phyloP scores from a whole-genome alignment of 768 basidiomycete genomes.

The Lepiota subincarnata region DNA sequence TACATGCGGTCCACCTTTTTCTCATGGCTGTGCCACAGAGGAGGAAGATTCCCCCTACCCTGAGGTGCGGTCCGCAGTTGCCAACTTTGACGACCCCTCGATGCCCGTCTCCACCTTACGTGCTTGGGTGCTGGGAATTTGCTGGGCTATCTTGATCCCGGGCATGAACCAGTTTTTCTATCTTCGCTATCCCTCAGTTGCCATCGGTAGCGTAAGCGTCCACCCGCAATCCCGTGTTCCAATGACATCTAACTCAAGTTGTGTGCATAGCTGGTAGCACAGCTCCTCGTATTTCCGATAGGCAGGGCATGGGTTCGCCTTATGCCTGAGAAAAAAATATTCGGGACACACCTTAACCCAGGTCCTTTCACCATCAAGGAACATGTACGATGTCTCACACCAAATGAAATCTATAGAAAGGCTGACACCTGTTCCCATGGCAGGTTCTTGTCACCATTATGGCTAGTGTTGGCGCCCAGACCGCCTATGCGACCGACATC shows the following conservation, averaged over 20 bases:
- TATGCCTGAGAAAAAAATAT: conserved; percentile 47
- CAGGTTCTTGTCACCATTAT: conserved; percentile 68
- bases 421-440: conserved; percentile 8
- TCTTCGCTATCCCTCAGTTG: conserved; percentile 65
- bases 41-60: conserved; percentile 82
- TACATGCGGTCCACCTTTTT: conserved; percentile 1
- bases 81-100: conserved; percentile 64
- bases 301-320: conserved; percentile 65
- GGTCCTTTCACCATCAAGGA: conserved; percentile 77
- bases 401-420: conserved; percentile 1
- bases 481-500: conserved; percentile 66
- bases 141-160: conserved; percentile 57
- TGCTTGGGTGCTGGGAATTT: conserved; percentile 54
- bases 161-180: conserved; percentile 80
- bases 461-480: conserved; percentile 50
- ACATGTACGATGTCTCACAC: conserved; percentile 28
- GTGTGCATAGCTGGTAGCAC: conserved; percentile 51
- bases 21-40: conserved; percentile 13
- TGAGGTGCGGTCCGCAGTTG: conserved; percentile 74
- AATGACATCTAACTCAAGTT: conserved; percentile 15
- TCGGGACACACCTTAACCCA: conserved; percentile 64
- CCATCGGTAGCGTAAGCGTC: conserved; percentile 44
- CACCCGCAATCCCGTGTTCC: conserved; percentile 12
- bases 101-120: conserved; percentile 61
- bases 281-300: conserved; percentile 65